These are phyloP conservation scores for Calonectria hongkongensis DNA, from an alignment of 2,329 filamentous ascomycete genomes.

Conservation along the genomic window DNA sequence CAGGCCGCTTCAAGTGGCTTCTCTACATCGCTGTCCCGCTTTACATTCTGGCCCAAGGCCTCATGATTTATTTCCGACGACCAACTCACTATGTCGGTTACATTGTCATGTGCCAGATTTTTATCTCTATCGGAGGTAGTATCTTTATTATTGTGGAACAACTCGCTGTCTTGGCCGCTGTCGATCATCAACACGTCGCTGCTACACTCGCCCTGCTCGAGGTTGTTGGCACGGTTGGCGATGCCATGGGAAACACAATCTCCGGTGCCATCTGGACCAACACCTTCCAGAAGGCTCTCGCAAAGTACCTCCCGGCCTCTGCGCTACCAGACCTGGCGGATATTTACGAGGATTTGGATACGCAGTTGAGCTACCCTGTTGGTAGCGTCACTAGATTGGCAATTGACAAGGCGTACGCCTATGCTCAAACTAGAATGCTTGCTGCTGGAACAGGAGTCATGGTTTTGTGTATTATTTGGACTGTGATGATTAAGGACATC, in stretches of 20 bases:
- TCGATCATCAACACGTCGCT: constrained; percentile 58
- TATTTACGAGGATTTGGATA: constrained; percentile 72
- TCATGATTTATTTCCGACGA: constrained; percentile 59
- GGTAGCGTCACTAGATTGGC: constrained; percentile 67
- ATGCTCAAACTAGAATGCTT: constrained; percentile 69
- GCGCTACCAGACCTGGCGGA: constrained; percentile 59
- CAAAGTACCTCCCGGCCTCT: constrained; percentile 68
- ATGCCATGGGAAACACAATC: constrained; percentile 56
- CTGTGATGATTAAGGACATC: constrained; percentile 69
- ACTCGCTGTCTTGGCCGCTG: constrained; percentile 55
- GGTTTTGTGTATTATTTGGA: constrained; percentile 59
- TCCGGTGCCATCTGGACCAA: constrained; percentile 59
- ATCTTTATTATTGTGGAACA: constrained; percentile 66
- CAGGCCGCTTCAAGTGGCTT: constrained; percentile 71
- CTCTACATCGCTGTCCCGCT: constrained; percentile 69
- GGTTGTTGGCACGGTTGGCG: constrained; percentile 54
- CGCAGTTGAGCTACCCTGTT: constrained; percentile 70
- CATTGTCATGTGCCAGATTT: constrained; percentile 70
- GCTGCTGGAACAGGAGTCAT: constrained; percentile 60
- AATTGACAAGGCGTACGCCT: constrained; percentile 76
- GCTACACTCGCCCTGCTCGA: constrained; percentile 55
- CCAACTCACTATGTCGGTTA: constrained; percentile 64
- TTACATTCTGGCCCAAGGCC: constrained; percentile 70
- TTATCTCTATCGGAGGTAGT: constrained; percentile 69
- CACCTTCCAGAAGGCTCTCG: constrained; percentile 64